Evolutionary conservation across 106 monocot genomes (phyloP).

Genomic region (Dendrobium catenatum): DNA sequence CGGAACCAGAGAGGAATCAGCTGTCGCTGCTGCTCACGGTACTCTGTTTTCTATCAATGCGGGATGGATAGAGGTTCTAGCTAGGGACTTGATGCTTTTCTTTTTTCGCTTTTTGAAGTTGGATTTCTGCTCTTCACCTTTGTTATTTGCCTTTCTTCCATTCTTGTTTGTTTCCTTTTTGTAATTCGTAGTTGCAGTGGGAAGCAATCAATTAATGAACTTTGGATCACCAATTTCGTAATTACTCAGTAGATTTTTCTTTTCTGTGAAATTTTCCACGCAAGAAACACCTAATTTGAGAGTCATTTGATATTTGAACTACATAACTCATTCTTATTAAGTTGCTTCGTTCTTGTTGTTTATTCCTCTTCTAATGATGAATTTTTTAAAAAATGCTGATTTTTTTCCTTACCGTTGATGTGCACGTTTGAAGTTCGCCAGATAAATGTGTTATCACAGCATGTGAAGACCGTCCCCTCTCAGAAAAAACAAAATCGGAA

Average conservation of each 20-base stretch:
- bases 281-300: neutral
- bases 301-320: neutral
- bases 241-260: neutral
- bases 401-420: neutral
- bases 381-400: neutral
- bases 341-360: no score
- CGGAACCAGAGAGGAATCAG: conserved; percentile 90
- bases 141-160: neutral
- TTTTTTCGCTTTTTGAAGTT: neutral
- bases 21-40: conserved; percentile 68
- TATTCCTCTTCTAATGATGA: neutral
- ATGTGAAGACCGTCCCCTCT: conserved; percentile 31
- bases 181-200: no score
- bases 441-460: conserved; percentile 40
- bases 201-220: neutral
- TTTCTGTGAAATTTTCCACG: neutral
- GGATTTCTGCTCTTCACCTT: neutral
- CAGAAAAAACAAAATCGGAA: conserved; percentile 72
- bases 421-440: conserved; percentile 52
- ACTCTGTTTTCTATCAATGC: conserved; percentile 8
- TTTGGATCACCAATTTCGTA: neutral
- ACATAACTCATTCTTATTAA: neutral
- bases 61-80: neutral
- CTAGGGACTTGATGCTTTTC: neutral
- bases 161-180: no score